Base-by-base conservation (phyloP, 352 stramenopile species). In the Hyaloperonospora brassicae region DNA sequence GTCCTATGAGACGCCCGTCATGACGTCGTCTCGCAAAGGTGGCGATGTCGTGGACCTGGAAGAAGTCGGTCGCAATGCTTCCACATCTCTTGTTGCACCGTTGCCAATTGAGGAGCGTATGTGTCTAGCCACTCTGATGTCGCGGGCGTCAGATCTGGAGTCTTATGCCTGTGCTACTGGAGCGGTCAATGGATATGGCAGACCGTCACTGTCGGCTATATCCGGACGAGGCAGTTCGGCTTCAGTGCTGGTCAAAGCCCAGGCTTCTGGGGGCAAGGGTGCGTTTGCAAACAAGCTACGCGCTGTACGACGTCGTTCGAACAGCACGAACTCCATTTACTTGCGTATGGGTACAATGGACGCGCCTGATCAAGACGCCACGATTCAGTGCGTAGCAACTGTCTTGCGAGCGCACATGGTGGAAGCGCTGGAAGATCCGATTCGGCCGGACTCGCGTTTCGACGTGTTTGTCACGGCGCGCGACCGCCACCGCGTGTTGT, bases 371-470 rank as follows among this genome's bases (percentile, higher is more conserved):
- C 93, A 97, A 64, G 92, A 98, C 49, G 92, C 87, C 22, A 97
- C 93, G 14, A 98, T 98, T 61, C 72, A 89, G 60, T 98, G 95
- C 66, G 89, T 98, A 13, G 97, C 95, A 43, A 96, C 89, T 5
- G 93, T 99, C 6, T 82, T 97, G 54, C 88, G 94, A 14, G 93
- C 94, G 23, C 96, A 99, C 64, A 94, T 99, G 69, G 80, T 98
- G 47, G 79, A 96, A 58, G 86, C 90, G 0, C 63, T 84, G 10
- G 68, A 74, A 8, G 61, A 69, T 23, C 76, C 81, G 3, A 75
- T 89, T 34, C 49, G 52, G 13, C 49, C 76, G 8, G 68, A 82
- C 23, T 47, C 72, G 41, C 70, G 68, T 47, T 93, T 93, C 63
- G 65, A 86, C 23, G 66, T 86, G 51, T 92, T 93, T 50, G 57